These are phyloP conservation scores for Polyporus tsugae DNA, from an alignment of 1,284 basidiomycete species.

Conservation along the genomic window DNA sequence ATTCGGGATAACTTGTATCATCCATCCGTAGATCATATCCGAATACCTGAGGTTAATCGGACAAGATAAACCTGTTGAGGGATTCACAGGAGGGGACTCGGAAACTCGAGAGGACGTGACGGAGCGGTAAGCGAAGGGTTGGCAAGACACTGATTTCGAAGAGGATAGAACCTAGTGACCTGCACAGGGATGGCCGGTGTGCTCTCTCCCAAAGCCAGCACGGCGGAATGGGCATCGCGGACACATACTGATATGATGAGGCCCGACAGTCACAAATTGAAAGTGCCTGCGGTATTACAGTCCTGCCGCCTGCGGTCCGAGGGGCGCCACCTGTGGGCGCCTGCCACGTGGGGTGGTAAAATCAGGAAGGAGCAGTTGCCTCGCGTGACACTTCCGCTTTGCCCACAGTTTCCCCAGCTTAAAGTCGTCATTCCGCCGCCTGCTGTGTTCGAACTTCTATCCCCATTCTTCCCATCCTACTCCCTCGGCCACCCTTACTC, in stretches of 20 bases:
- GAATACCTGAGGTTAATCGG: neutral
- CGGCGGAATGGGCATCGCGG: neutral
- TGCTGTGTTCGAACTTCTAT: slow-evolving; percentile 2
- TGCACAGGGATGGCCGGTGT: neutral
- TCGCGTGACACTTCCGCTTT: slow-evolving; percentile 20
- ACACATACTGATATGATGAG: neutral
- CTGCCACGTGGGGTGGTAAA: slow-evolving; percentile 12
- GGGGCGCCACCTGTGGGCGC: neutral
- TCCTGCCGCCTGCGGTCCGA: neutral
- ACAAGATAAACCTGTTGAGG: neutral
- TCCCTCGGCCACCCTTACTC: neutral
- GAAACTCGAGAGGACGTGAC: neutral
- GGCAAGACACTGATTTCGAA: neutral
- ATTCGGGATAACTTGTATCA: neutral
- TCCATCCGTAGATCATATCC: neutral
- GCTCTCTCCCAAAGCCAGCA: no score
- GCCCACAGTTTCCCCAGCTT: slow-evolving; percentile 7
- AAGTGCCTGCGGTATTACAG: no score
- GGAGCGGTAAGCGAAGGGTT: neutral
- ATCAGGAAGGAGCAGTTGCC: neutral
- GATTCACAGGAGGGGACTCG: neutral
- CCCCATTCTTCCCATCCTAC: neutral
- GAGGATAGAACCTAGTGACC: neutral
- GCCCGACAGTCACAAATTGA: no score
- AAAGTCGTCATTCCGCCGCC: slow-evolving; percentile 9